These are phyloP conservation scores for Phalaenopsis equestris DNA, from an alignment of 106 monocot genomes.

Conservation along the genomic window DNA sequence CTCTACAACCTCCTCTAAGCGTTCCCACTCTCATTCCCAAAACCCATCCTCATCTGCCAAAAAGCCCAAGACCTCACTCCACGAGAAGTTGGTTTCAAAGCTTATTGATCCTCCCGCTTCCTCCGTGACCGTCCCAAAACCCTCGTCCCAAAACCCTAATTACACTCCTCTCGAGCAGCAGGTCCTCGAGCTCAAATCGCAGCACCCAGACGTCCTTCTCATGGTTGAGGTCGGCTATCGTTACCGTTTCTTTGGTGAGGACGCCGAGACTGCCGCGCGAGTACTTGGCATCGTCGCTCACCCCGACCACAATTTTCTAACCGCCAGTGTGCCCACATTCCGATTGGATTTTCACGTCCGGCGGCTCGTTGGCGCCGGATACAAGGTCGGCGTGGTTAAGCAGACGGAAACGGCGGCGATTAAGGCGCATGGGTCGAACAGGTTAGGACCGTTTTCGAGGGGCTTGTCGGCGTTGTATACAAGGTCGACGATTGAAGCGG, in stretches of 20 bases:
- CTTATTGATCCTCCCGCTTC: constrained; percentile 21
- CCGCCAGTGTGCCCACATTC: constrained; percentile 82
- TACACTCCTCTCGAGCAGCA: constrained; percentile 89
- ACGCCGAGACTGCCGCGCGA: constrained; percentile 65
- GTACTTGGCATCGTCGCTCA: constrained; percentile 75
- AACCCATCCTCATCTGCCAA: constrained; percentile 7
- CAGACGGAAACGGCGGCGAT: constrained; percentile 95
- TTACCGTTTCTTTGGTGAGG: constrained; percentile 88
- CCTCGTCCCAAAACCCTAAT: constrained; percentile 18
- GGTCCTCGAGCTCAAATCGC: constrained; percentile 72
- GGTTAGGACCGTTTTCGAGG: constrained; percentile 60
- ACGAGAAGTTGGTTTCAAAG: constrained; percentile 33
- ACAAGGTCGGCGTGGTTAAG: constrained; percentile 93
- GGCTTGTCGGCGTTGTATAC: constrained; percentile 73
- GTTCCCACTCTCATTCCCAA: constrained; percentile 14
- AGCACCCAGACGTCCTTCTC: constrained; percentile 70
- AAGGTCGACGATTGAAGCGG: constrained; percentile 76
- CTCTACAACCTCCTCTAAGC: constrained; percentile 28
- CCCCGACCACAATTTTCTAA: constrained; percentile 72
- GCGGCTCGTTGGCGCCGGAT: constrained; percentile 67
- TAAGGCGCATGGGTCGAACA: constrained; percentile 66
- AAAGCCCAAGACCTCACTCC: constrained; percentile 32
- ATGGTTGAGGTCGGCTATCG: constrained; percentile 93
- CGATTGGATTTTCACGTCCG: constrained; percentile 69
- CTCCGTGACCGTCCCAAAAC: neutral